Base-by-base conservation (phyloP, 305 asterid species). In the Monarda citriodora region DNA sequence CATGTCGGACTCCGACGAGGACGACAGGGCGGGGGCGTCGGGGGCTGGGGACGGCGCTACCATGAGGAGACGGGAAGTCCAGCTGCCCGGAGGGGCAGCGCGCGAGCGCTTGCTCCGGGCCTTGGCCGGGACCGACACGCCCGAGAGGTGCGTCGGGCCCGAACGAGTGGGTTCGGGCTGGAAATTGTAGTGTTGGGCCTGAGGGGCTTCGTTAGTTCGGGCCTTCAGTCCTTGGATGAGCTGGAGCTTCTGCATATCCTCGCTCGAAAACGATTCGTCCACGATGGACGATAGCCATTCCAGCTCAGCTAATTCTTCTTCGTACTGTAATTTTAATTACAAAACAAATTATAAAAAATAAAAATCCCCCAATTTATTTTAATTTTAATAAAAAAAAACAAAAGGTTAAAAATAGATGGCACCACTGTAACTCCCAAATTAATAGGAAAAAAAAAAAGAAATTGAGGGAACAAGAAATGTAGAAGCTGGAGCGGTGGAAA, bases 51-150 rank as follows among this genome's bases (percentile, higher is more conserved):
- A 36, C 1, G 76, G 65, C 0, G 95, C 63, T 64, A 84, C 86
- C 17, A 69, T 80, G 9, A 81, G 79, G 15, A 85, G 87, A 64
- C 92, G 90, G 18, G 97, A 84, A 0, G 92, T 69, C 97, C 97
- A 87, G 61, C 80, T 85, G 40, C 79, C 87, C 0, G 96, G 87
- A 51, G 92, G 87, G 53, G 92, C 85, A 50, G 86, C 81, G 42
- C 97, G 97, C 4, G 96, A 76, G 31, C 96, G 87, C 68, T 90
- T 90, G 85, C 92, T 87, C 5, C 97, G 92, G 57, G 97, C 95
- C 75, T 87, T 90, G 26, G 83, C 96, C 0, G 97, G 97, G 18
- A 87, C 92, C 2, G 94, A 52, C 71, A 69, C 69, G 37, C 83
- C 78, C 16, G 89, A 58, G 32, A 76, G 65, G 58, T 77, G 71